phyloP scores from a whole-genome alignment of 2,329 filamentous ascomycete species.

The Acephala macrosclerotiorum region DNA sequence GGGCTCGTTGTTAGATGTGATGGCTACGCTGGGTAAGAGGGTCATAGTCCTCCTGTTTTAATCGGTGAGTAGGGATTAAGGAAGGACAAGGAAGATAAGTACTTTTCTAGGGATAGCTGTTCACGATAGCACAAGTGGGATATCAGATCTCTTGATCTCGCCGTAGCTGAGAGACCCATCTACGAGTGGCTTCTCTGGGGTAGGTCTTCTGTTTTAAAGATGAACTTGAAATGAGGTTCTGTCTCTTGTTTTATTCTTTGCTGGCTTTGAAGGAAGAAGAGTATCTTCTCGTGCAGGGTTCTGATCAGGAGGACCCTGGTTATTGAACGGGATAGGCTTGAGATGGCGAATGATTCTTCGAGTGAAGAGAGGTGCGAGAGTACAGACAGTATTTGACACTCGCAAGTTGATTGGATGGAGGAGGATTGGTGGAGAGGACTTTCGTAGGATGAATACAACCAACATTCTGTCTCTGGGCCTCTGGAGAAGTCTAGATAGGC shows the following conservation, averaged over 20 bases:
- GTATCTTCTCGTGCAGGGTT: conserved; percentile 49
- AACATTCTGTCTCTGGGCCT: conserved; percentile 69
- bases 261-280: conserved; percentile 42
- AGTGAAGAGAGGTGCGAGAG: conserved; percentile 43
- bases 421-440: conserved; percentile 29
- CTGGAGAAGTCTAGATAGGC: conserved; percentile 68
- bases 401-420: conserved; percentile 27
- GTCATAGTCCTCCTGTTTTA: conserved; percentile 50
- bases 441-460: conserved; percentile 65
- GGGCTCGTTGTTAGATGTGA: conserved; percentile 54
- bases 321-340: conserved; percentile 23
- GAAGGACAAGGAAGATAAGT: not conserved
- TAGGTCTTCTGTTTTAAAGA: conserved; percentile 58
- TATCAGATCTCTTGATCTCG: conserved; percentile 57
- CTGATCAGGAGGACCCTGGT: conserved; percentile 52
- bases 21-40: conserved; percentile 54
- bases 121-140: conserved; percentile 59
- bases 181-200: conserved; percentile 47
- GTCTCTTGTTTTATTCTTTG: conserved; percentile 37
- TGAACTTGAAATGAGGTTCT: conserved; percentile 59
- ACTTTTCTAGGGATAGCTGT: conserved; percentile 57
- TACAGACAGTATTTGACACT: conserved; percentile 46
- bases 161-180: conserved; percentile 64
- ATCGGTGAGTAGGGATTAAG: not conserved
- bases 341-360: conserved; percentile 28